Evolutionary conservation across 1,139 yeast genomes (phyloP), one percentile per base, ranked within the genome.

Genomic region (Taphrina sp.): DNA sequence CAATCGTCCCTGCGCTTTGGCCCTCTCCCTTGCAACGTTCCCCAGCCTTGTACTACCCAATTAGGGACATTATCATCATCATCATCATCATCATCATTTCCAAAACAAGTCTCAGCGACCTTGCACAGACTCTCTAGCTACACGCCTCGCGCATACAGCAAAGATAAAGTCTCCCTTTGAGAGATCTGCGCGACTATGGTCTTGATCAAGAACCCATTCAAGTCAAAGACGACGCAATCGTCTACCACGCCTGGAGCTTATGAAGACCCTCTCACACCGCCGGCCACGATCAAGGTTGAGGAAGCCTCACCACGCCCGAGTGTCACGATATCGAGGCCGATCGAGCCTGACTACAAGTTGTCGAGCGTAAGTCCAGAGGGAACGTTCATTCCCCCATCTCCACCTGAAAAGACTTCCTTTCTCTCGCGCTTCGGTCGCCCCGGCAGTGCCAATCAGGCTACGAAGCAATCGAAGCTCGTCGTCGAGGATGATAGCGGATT

Each of bases 331-430:
- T 19, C 45, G 14, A 38, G 54, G 5, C 45, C 45, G 14, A 35
- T 36, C 5, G 54, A 49, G 46, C 54, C 54, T 2, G 54, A 49
- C 7, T 49, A 49, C 41, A 49, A 49, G 39, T 28, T 49, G 23
- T 39, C 46, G 29, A 49, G 54, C 23, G 46, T 49, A 16, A 29
- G 46, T 10, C 54, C 54, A 2, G 54, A 49, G 20, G 54, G 54
- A 22, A 49, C 54, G 1, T 49, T 49, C 26, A 49, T 49, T 23
- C 54, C 54, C 2, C 54, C 54, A 0, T 49, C 54, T 12, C 54
- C 54, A 7, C 54, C 54, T 12, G 54, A 49, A 16, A 49, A 49
- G 54, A 49, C 54, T 1, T 49, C 54, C 7, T 49, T 49, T 20
- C 39, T 49, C 5, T 49, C 54, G 19, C 38, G 54, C 3, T 49